phyloP scores from a whole-genome alignment of 257 asterid species.

The Coffea eugenioides region DNA sequence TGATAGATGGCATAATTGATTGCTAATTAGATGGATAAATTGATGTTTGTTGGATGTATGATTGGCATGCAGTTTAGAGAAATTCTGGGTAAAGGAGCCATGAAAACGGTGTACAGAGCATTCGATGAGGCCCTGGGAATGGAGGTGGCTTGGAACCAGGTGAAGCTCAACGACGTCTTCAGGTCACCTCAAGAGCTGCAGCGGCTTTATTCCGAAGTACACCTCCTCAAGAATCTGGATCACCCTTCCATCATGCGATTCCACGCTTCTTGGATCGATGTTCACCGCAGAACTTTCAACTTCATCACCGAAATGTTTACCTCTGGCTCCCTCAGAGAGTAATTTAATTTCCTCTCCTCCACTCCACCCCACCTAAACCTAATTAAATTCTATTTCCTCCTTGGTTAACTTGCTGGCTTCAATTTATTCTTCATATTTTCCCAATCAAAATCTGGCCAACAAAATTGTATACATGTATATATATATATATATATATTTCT shows the following conservation, averaged over 20 bases:
- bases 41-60: too few species aligned
- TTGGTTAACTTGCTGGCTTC: too few species aligned
- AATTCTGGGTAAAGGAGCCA: constrained; percentile 85
- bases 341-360: not conserved
- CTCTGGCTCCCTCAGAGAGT: constrained; percentile 86
- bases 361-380: too few species aligned
- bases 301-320: constrained; percentile 83
- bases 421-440: too few species aligned
- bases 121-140: constrained; percentile 65
- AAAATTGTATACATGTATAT: too few species aligned
- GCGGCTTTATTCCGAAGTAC: constrained; percentile 75
- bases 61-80: constrained; percentile 53
- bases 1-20: too few species aligned
- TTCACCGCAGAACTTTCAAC: constrained; percentile 58
- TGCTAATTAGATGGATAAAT: too few species aligned
- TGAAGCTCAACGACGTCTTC: constrained; percentile 49
- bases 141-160: constrained; percentile 92
- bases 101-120: constrained; percentile 65
- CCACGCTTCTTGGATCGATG: constrained; percentile 60
- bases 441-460: too few species aligned
- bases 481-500: too few species aligned
- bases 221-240: constrained; percentile 60
- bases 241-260: constrained; percentile 66
- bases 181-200: constrained; percentile 53
- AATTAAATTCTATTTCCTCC: too few species aligned